Conservation (phyloP, 1,284 basidiomycete genomes). For the Clitocybe nebularis region DNA sequence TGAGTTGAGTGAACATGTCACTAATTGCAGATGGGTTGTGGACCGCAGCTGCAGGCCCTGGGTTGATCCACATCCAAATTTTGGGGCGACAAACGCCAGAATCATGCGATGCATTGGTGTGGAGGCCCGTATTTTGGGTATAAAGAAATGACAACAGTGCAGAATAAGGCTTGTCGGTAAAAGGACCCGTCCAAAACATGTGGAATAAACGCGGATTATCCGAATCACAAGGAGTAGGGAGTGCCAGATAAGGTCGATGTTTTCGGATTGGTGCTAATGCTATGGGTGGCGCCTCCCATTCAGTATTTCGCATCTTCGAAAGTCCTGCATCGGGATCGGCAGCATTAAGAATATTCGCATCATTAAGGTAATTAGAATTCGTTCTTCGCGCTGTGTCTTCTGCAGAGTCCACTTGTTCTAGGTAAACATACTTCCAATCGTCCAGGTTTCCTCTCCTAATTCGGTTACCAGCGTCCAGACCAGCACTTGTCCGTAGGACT, state of each 20-base stretch:
- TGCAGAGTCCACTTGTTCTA: conserved; percentile 42
- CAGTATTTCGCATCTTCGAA: conserved; percentile 32
- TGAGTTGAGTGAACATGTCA: conserved; percentile 69
- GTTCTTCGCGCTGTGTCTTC: conserved; percentile 3
- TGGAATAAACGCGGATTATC: conserved; percentile 75
- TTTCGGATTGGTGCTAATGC: conserved; percentile 31
- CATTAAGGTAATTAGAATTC: background rate
- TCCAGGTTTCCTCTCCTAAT: conserved; percentile 56
- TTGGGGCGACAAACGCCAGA: conserved; percentile 61
- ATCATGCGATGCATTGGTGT: conserved; percentile 37
- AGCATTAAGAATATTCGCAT: background rate
- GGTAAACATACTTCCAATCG: conserved; percentile 68
- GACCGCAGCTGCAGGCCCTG: conserved; percentile 64
- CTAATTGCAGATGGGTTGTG: conserved; percentile 66
- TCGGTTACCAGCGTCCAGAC: conserved; percentile 63
- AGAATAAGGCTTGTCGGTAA: conserved; percentile 83
- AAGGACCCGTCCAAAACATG: conserved; percentile 84
- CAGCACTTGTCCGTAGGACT: conserved; percentile 67
- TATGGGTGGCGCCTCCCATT: conserved; percentile 43
- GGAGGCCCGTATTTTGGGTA: conserved; percentile 77
- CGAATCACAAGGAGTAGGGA: conserved; percentile 59
- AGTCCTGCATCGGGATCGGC: conserved; percentile 32
- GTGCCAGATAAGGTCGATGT: conserved; percentile 55
- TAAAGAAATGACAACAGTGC: conserved; percentile 77
- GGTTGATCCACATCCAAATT: conserved; percentile 90